These are phyloP conservation scores for Suillus spraguei DNA, from an alignment of 768 basidiomycete genomes.

Conservation along the genomic window DNA sequence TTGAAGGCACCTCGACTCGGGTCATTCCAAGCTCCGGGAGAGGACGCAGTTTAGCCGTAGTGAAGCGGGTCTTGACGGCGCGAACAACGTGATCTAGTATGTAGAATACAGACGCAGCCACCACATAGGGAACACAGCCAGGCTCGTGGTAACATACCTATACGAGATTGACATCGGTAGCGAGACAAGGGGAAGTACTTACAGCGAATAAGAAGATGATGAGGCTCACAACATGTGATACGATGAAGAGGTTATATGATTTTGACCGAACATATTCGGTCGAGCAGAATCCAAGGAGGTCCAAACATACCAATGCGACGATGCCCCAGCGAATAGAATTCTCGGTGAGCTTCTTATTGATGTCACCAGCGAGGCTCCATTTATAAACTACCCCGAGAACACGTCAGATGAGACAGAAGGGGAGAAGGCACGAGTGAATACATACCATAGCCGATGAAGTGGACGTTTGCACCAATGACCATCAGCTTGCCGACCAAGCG, in stretches of 20 bases:
- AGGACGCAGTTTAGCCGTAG: conserved; percentile 44
- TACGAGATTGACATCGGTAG: conserved; percentile 7
- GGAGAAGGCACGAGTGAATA: conserved; percentile 5
- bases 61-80: conserved; percentile 47
- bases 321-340: conserved; percentile 32
- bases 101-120: conserved; percentile 43
- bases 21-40: conserved; percentile 49
- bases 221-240: conserved; percentile 45
- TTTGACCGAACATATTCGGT: conserved; percentile 42
- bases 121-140: conserved; percentile 42
- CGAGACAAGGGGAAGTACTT: conserved; percentile 15
- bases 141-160: conserved; percentile 29
- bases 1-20: conserved; percentile 44
- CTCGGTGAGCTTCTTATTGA: conserved; percentile 16
- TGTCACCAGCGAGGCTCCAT: conserved; percentile 28
- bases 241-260: conserved; percentile 47
- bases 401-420: conserved; percentile 3
- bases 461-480: conserved; percentile 43
- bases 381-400: conserved; percentile 24
- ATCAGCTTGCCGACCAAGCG: conserved; percentile 51
- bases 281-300: conserved; percentile 42
- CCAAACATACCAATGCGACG: conserved; percentile 37
- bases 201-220: conserved; percentile 41
- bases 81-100: conserved; percentile 48
- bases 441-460: conserved; percentile 44